Evolutionary conservation across 1,284 basidiomycete species (phyloP).

Genomic region (Phlebopus sp.): DNA sequence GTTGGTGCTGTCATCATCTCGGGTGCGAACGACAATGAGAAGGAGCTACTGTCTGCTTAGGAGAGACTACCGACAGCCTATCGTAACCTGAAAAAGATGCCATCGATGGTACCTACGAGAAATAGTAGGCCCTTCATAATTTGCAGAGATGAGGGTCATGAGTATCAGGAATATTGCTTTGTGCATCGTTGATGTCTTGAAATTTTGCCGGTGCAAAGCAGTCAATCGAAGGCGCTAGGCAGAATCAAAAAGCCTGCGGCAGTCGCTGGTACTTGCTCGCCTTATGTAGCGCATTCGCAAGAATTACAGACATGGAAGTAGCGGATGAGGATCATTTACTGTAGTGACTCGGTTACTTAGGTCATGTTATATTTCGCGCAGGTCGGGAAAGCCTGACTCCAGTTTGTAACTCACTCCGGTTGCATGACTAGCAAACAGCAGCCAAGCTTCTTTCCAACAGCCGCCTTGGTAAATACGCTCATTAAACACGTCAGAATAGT

Average conservation of each 20-base stretch:
- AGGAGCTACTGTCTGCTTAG: too few relatives aligned
- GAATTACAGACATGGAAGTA: too few relatives aligned
- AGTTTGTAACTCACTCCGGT: conserved; percentile 2
- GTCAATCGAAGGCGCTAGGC: background rate
- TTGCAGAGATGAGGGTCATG: background rate
- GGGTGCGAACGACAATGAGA: too few relatives aligned
- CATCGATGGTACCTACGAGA: background rate
- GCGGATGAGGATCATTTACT: background rate
- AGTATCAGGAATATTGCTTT: background rate
- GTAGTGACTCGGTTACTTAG: background rate
- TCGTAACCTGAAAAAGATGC: too few relatives aligned
- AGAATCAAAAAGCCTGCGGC: background rate
- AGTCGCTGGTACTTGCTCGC: too few relatives aligned
- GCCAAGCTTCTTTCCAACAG: conserved; percentile 71
- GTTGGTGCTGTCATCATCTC: too few relatives aligned
- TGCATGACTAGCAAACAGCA: conserved; percentile 37
- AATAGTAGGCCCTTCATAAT: background rate
- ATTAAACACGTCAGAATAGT: conserved; percentile 1
- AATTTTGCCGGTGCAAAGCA: background rate
- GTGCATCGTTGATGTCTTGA: background rate
- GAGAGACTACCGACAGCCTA: too few relatives aligned
- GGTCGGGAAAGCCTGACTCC: background rate
- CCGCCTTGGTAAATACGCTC: conserved; percentile 54
- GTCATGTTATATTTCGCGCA: conserved; percentile 1
- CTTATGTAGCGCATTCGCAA: too few relatives aligned